Base-by-base conservation (phyloP, 148 eudicot species). In the Nyssa sinensis region DNA sequence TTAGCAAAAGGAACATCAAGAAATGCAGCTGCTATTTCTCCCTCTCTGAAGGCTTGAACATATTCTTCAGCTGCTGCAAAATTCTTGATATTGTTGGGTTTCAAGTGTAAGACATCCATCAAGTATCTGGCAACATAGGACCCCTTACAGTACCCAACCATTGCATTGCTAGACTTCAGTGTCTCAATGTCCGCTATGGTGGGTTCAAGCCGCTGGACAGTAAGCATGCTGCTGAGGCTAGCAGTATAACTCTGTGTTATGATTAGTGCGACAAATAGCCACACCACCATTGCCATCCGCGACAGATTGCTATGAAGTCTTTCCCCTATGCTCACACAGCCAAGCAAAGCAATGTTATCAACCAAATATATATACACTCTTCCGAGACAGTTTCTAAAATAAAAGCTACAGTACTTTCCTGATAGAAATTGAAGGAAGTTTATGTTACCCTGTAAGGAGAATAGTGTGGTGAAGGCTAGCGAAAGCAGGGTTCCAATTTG, bases 201-300 rank as follows among this genome's bases (percentile, higher is more conserved):
- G 4, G 75, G 76, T 71, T 64, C 66, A 8, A 74, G 75, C 67
- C 70, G 64, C 11, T 73, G 63, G 32, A 75, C 79, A 7, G 79
- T 75, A 66, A 80, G 62, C 71, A 80, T 75, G 23, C 79, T 51
- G 30, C 72, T 57, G 3, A 80, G 62, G 35, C 51, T 34, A 59
- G 82, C 82, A 14, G 82, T 80, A 24, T 70, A 80, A 49, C 82
- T 41, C 39, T 77, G 71, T 37, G 67, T 24, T 21, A 80, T 69
- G 31, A 66, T 67, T 16, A 75, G 19, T 4, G 77, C 82, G 6
- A 66, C 67, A 44, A 60, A 70, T 5, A 75, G 62, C 82, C 82
- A 80, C 3, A 64, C 67, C 34, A 63, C 62, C 9, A 71, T 21
- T 19, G 77, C 62, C 24, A 80, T 69, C 35, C 69, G 51, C 27